Conservation (phyloP, 2,329 filamentous ascomycete species). For the Trichoderma sp. region DNA sequence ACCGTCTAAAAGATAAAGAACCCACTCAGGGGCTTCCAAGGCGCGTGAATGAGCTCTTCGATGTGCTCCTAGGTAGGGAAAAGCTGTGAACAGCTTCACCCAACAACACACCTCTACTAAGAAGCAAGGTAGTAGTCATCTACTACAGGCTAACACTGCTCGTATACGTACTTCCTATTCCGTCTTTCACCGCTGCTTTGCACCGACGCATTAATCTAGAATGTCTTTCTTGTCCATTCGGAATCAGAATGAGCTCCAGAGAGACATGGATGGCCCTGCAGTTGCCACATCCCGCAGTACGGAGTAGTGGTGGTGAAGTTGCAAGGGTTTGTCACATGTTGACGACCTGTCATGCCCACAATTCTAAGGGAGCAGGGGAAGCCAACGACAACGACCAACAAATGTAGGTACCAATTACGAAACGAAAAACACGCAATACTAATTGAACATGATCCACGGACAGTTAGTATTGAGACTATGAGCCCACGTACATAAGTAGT, state of each 20-base stretch:
- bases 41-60: background rate
- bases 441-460: background rate
- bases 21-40: background rate
- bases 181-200: conserved; percentile 2
- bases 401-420: background rate
- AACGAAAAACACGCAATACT: background rate
- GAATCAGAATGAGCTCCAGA: background rate
- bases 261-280: background rate
- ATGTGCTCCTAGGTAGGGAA: background rate
- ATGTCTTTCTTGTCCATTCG: background rate
- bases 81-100: background rate
- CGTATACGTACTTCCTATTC: background rate
- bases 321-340: background rate
- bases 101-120: background rate
- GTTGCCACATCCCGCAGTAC: background rate
- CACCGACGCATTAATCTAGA: background rate
- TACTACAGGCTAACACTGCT: background rate
- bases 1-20: background rate
- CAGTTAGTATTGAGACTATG: background rate
- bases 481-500: background rate
- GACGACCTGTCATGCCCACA: background rate
- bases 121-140: background rate
- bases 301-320: background rate
- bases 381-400: background rate
- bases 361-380: background rate